phyloP scores from a whole-genome alignment of 768 basidiomycete genomes.

The Cyclocybe cylindracea region DNA sequence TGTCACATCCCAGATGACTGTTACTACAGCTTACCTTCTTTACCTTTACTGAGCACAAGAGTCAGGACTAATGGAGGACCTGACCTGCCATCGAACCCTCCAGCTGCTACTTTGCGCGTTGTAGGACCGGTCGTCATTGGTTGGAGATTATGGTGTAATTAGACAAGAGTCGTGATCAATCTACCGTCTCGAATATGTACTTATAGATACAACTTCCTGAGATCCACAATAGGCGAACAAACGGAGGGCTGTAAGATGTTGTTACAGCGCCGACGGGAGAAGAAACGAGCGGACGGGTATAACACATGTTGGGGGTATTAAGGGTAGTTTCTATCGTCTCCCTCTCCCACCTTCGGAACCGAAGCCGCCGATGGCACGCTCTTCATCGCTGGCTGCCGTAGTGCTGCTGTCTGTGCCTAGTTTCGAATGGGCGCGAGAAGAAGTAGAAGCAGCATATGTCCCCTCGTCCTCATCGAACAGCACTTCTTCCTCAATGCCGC shows the following conservation, averaged over 20 bases:
- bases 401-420: slow-evolving; percentile 44
- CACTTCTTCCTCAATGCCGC: slow-evolving; percentile 47
- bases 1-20: too few species aligned
- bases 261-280: slow-evolving; percentile 5
- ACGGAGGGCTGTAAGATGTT: slow-evolving; percentile 1
- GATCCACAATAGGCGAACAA: slow-evolving; percentile 7
- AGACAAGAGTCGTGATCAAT: neutral
- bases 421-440: slow-evolving; percentile 44
- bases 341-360: slow-evolving; percentile 12
- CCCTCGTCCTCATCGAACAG: slow-evolving; percentile 65
- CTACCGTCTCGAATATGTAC: slow-evolving; percentile 12
- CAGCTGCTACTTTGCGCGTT: too few species aligned
- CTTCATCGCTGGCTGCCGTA: slow-evolving; percentile 39
- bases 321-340: slow-evolving; percentile 1
- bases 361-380: slow-evolving; percentile 24
- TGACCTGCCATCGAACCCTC: too few species aligned
- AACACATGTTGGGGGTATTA: neutral
- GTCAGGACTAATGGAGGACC: too few species aligned
- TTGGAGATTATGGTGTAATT: too few species aligned
- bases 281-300: slow-evolving; percentile 2
- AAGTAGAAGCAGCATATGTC: slow-evolving; percentile 42
- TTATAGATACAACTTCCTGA: slow-evolving; percentile 20
- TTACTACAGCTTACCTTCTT: too few species aligned
- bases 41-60: too few species aligned
- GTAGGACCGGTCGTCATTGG: too few species aligned